A percentile compares a stretch with the other conserved stretches of the same genome.
These are phyloP conservation scores for Zasmidium citrigriseum DNA, from an alignment of 2,329 filamentous ascomycete species.

Conservation along the genomic window DNA sequence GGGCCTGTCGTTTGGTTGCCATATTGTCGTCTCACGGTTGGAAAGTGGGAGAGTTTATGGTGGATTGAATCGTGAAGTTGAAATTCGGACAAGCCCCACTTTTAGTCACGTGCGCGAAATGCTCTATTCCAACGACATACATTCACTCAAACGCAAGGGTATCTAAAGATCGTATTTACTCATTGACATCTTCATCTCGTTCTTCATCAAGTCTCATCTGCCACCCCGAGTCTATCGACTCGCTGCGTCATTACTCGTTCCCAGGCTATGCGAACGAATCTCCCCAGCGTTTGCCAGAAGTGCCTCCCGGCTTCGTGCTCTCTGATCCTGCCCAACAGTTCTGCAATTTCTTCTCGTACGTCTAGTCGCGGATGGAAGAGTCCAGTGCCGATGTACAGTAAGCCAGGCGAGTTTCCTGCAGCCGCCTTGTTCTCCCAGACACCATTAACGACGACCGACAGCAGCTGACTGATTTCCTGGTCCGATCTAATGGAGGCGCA, in stretches of 20 bases:
- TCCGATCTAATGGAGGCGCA: constrained; percentile 64
- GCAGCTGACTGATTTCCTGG: constrained; percentile 71
- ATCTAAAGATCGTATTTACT: constrained; percentile 1
- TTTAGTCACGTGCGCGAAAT: not conserved
- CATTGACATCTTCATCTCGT: not conserved
- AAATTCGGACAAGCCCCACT: not conserved
- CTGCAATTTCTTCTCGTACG: constrained; percentile 75
- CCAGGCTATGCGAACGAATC: constrained; percentile 86
- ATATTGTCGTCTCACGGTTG: constrained; percentile 6
- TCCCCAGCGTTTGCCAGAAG: constrained; percentile 84
- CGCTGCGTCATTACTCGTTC: constrained; percentile 64
- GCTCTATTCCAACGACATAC: no score
- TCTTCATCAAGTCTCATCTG: constrained; percentile 10
- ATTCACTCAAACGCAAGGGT: constrained; percentile 1
- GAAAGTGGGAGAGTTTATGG: not conserved
- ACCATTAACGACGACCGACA: constrained; percentile 35
- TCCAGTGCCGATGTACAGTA: constrained; percentile 66
- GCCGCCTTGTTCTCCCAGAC: constrained; percentile 28
- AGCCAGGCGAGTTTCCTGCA: constrained; percentile 16
- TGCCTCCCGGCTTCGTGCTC: constrained; percentile 89
- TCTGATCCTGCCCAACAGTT: constrained; percentile 77
- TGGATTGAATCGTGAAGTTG: not conserved
- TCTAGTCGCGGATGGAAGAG: constrained; percentile 86
- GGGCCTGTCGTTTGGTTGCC: constrained; percentile 25
- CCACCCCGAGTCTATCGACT: constrained; percentile 14